Evolutionary conservation across 2,329 filamentous ascomycete genomes (phyloP), one percentile per base, ranked within the genome.

Genomic region (Hysterium pulicare): DNA sequence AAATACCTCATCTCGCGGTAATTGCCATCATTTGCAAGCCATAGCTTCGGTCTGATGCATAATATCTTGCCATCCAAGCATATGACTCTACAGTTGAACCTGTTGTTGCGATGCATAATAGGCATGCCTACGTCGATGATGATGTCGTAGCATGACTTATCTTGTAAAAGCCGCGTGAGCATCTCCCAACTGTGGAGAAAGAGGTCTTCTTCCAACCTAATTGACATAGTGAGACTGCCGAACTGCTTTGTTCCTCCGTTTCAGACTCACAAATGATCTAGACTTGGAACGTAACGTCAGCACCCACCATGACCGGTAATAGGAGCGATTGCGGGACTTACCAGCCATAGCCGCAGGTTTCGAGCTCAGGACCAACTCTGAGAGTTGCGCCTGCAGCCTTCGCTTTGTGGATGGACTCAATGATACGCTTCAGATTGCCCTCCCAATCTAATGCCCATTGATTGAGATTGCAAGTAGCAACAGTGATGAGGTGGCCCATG

Each of bases 41-140:
- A 82, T 49, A 87, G 72, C 65, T 89, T 90, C 0, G 85, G 85
- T 9, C 86, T 73, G 44, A 93, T 84, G 45, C 84, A 71, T 15
- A 90, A 67, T 16, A 90, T 82, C 66, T 83, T 81, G 38, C 79
- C 76, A 51, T 90, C 78, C 38, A 81, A 72, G 46, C 73, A 71
- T 47, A 87, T 76, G n/a, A 84, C 71, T 19, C 85, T 72, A 51
- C 79, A 81, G 61, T 59, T 87, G 67, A 81, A 87, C 41, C 77
- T 72, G 40, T 78, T 71, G 54, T 81, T 81, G 32, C 78, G 68
- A 59, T 86, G 83, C 33, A 74, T 70, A 35, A 87, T 73, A 0
- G 82, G 81, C 20, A 70, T 55, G n/a, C 67, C 67, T 13, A 70
- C 58, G 41, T 71, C 69, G 15, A 84, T 70, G 57, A 52, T 71